phyloP scores from a whole-genome alignment of 2,329 filamentous ascomycete genomes.

The Ophiostoma quercus region DNA sequence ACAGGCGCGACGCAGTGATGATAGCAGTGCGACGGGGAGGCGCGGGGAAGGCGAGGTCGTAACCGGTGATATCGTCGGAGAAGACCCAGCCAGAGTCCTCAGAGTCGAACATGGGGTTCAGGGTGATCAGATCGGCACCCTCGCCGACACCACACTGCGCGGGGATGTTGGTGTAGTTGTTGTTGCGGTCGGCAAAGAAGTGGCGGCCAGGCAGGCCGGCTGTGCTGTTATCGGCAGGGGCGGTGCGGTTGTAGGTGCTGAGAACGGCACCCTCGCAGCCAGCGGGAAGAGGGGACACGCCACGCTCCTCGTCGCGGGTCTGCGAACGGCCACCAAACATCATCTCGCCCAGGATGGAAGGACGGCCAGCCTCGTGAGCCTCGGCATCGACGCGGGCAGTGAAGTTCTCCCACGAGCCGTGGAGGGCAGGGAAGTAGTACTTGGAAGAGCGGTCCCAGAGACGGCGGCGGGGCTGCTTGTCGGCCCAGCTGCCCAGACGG shows the following conservation, averaged over 20 bases:
- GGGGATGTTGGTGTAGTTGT: constrained; percentile 27
- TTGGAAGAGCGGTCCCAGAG: constrained; percentile 72
- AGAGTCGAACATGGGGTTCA: constrained; percentile 52
- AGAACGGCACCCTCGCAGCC: constrained; percentile 49
- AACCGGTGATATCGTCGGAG: constrained; percentile 63
- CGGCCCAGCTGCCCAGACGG: constrained; percentile 60
- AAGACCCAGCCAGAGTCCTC: constrained; percentile 69
- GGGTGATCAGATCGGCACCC: constrained; percentile 14
- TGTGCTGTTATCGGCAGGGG: constrained; percentile 19
- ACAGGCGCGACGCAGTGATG: constrained; percentile 65
- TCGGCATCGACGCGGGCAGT: constrained; percentile 58
- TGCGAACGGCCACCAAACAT: constrained; percentile 44
- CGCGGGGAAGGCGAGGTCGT: constrained; percentile 47
- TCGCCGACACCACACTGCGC: constrained; percentile 63
- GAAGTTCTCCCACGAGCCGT: constrained; percentile 70
- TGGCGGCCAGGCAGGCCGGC: constrained; percentile 10
- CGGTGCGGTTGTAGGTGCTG: constrained; percentile 25
- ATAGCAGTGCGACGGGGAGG: constrained; percentile 66
- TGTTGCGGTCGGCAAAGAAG: constrained; percentile 26
- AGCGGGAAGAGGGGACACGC: constrained; percentile 48
- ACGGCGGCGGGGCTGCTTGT: constrained; percentile 61
- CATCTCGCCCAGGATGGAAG: constrained; percentile 66
- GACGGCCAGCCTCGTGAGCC: constrained; percentile 46
- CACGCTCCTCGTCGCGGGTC: constrained; percentile 49
- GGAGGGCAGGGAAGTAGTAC: constrained; percentile 68